A percentile compares a stretch with the other conserved stretches of the same genome.
Conservation (phyloP, 2,329 filamentous ascomycete genomes). For the Exserohilum turcica region DNA sequence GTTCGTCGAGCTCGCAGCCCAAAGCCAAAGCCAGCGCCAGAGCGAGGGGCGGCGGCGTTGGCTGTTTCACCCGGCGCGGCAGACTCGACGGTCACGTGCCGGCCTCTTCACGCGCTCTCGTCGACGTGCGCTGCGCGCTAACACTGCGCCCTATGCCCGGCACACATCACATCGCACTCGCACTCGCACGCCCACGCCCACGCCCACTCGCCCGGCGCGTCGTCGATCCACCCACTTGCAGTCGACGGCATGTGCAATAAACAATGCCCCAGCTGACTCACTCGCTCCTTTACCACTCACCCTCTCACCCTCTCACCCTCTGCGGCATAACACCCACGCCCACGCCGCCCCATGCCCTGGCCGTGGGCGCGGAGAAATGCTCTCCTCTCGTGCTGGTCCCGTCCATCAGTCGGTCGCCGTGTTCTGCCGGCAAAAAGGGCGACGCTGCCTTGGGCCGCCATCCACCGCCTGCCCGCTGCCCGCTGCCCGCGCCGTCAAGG, state of each 20-base stretch:
- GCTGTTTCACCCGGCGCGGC: not conserved
- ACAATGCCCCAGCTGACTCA: slow-evolving; percentile 15
- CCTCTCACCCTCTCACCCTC: not conserved
- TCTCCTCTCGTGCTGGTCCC: too few species aligned
- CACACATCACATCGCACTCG: not conserved
- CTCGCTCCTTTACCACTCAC: not conserved
- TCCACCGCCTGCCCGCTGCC: slow-evolving; percentile 6
- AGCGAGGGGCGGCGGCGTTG: not conserved
- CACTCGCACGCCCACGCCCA: slow-evolving; percentile 2
- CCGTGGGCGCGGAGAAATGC: not conserved
- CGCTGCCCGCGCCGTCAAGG: slow-evolving; percentile 4
- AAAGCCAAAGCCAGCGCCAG: too few species aligned
- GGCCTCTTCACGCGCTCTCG: not conserved
- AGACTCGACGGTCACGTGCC: too few species aligned
- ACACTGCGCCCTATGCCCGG: too few species aligned
- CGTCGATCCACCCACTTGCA: slow-evolving; percentile 10
- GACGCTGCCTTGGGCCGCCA: slow-evolving; percentile 12
- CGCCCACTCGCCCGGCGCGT: slow-evolving; percentile 7
- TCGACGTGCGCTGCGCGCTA: too few species aligned
- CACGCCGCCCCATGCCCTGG: not conserved
- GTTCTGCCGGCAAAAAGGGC: slow-evolving; percentile 12
- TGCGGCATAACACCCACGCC: not conserved
- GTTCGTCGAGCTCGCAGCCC: not conserved
- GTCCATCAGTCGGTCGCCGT: too few species aligned
- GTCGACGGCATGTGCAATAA: slow-evolving; percentile 7